A percentile compares a stretch with the other conserved stretches of the same genome.
These are phyloP conservation scores for Glarea lozoyensis DNA, from an alignment of 495 filamentous ascomycete species.

Conservation along the genomic window DNA sequence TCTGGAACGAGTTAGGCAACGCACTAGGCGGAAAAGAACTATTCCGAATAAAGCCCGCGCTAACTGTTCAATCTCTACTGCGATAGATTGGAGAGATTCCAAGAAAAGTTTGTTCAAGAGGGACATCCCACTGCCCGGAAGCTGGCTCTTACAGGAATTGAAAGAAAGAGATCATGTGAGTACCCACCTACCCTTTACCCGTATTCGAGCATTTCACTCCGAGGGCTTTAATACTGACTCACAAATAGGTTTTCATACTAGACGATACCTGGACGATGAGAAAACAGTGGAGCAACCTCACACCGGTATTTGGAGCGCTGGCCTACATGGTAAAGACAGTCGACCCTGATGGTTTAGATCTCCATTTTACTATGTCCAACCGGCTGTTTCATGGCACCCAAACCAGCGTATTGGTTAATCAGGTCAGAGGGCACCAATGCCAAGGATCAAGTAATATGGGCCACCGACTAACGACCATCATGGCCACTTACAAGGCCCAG, in stretches of 20 bases:
- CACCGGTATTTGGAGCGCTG: constrained; percentile 4
- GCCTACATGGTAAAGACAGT: constrained; percentile 6
- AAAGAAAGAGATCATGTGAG: constrained; percentile 10
- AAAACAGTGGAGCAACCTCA: constrained; percentile 6
- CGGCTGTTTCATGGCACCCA: no score
- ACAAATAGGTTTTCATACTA: constrained; percentile 6
- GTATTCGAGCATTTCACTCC: no score
- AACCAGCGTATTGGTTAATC: no score
- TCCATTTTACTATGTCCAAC: constrained; percentile 8
- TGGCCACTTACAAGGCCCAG: constrained; percentile 1
- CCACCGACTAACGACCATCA: constrained; percentile 3
- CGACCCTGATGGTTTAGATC: constrained; percentile 8
- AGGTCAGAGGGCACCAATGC: not conserved
- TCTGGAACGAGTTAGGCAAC: no score
- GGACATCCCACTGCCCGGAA: not conserved
- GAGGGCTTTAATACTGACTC: not conserved
- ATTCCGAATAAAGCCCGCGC: no score
- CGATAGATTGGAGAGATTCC: constrained; percentile 1
- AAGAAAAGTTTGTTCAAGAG: constrained; percentile 1
- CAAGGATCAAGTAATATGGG: constrained; percentile 1
- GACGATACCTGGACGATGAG: constrained; percentile 10
- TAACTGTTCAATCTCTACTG: no score
- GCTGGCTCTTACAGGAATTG: constrained; percentile 3
- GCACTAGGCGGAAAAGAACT: no score
- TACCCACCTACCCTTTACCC: not conserved